phyloP scores from a whole-genome alignment of 768 basidiomycete genomes.

The Podaxis sp. region DNA sequence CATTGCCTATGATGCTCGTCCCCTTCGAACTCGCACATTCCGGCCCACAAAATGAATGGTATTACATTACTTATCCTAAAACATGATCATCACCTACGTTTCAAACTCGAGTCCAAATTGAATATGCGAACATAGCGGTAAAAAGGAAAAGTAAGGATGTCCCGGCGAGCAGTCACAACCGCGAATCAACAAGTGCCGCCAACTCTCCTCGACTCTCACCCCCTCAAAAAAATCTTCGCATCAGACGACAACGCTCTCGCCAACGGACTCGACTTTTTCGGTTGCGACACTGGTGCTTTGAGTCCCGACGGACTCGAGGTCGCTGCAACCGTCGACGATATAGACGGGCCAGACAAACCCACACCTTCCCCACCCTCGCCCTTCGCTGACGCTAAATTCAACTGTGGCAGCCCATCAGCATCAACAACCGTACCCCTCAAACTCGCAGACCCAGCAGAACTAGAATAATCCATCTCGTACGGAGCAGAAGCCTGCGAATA shows the following conservation, averaged over 20 bases:
- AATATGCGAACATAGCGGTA: too few relatives aligned
- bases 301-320: neutral
- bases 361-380: neutral
- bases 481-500: neutral
- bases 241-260: slow-evolving; percentile 19
- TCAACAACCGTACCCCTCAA: neutral
- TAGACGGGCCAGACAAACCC: neutral
- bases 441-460: neutral
- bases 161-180: too few relatives aligned
- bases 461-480: neutral
- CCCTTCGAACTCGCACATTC: too few relatives aligned
- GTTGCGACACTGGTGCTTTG: slow-evolving; percentile 13
- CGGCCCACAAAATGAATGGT: too few relatives aligned
- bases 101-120: too few relatives aligned
- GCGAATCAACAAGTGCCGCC: too few relatives aligned
- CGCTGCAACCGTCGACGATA: neutral
- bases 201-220: too few relatives aligned
- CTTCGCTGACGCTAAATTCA: neutral
- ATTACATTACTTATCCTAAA: too few relatives aligned
- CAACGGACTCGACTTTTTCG: slow-evolving; percentile 26
- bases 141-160: too few relatives aligned
- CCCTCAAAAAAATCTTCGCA: slow-evolving; percentile 18
- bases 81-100: too few relatives aligned
- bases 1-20: too few relatives aligned
- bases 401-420: neutral